Percentiles rank a stretch among this genome's conserved stretches.
These are phyloP conservation scores for Parathielavia appendiculata DNA, from an alignment of 495 filamentous ascomycete species.

Conservation along the genomic window DNA sequence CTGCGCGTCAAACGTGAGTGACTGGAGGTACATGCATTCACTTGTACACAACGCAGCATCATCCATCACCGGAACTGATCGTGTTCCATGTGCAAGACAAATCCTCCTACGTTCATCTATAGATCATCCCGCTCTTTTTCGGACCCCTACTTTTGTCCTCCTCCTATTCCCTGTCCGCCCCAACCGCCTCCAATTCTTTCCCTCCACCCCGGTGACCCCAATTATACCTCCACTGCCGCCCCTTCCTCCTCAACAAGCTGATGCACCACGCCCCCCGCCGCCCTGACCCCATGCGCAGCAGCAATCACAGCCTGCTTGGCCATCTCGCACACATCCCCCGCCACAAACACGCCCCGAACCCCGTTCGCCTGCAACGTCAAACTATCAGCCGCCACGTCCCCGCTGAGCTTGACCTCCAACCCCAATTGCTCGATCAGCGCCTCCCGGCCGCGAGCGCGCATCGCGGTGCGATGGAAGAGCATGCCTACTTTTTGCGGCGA, in stretches of 20 bases:
- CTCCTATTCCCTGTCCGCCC: too few relatives aligned
- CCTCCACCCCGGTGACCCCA: too few relatives aligned
- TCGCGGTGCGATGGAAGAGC: slow-evolving; percentile 1
- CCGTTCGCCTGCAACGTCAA: background rate
- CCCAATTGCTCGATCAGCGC: background rate
- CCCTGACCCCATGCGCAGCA: background rate
- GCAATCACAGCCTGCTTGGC: background rate
- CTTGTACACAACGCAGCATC: too few relatives aligned
- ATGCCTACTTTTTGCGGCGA: background rate
- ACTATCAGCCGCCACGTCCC: background rate
- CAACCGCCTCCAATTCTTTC: too few relatives aligned
- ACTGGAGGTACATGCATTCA: too few relatives aligned
- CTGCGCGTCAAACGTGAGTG: too few relatives aligned
- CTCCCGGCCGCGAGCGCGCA: background rate
- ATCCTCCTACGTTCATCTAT: too few relatives aligned
- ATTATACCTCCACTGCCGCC: too few relatives aligned
- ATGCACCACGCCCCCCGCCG: background rate
- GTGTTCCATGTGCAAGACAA: too few relatives aligned
- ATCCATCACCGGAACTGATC: too few relatives aligned
- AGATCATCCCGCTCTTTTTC: too few relatives aligned
- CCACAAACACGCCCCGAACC: background rate
- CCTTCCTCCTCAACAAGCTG: background rate
- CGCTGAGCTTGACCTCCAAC: background rate
- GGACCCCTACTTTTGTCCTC: too few relatives aligned
- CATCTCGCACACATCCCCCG: background rate